Evolutionary conservation across 2,329 filamentous ascomycete species (phyloP), one percentile per base, ranked within the genome.

Genomic region (Endoconidiophora polonica): DNA sequence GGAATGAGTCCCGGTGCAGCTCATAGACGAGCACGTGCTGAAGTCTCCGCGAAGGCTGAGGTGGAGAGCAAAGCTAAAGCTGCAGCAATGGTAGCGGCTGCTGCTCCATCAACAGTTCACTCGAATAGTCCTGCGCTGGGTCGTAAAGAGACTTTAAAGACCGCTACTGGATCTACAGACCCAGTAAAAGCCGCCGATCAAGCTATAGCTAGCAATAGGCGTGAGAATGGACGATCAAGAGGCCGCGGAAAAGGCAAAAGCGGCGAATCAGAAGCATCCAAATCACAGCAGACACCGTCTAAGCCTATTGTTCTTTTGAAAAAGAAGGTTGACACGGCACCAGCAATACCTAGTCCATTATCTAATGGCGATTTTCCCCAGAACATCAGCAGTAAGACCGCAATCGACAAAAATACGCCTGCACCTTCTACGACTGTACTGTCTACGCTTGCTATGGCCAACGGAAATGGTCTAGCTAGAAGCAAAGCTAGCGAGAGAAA

Each of bases 1-100:
- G 78, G 78, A 18, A 68, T 83, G 1, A 79, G 74, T 52, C 74
- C 76, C 9, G 76, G 76, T 37, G 76, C 73, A 57, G 74, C 77
- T 12, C 74, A 79, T 60, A 68, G 78, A 52, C 72, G 73, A 58
- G 74, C 74, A 14, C 71, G 76, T 5, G 71, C 74, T 53, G 72
- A 77, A 56, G 72, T 72, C 46, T 33, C 29, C 5, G 71, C 72
- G 10, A 77, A 77, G 60, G 68, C 71, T 1, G 74, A 78, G 18
- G 62, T 66, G 9, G 67, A 70, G 40, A 55, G 62, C 10, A 74
- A 72, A 55, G 29, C 60, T 40, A 26, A 43, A 49, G 51, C 50
- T 10, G 29, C 58, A 22, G 50, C 58, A 1, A 42, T 58, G 20
- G 49, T 59, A 6, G 43, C 55, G 7, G 44, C 54, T 9, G 37